Evolutionary conservation across 306 rosid genomes (phyloP), one percentile per base, ranked within the genome.

Genomic region (Neltuma alba): DNA sequence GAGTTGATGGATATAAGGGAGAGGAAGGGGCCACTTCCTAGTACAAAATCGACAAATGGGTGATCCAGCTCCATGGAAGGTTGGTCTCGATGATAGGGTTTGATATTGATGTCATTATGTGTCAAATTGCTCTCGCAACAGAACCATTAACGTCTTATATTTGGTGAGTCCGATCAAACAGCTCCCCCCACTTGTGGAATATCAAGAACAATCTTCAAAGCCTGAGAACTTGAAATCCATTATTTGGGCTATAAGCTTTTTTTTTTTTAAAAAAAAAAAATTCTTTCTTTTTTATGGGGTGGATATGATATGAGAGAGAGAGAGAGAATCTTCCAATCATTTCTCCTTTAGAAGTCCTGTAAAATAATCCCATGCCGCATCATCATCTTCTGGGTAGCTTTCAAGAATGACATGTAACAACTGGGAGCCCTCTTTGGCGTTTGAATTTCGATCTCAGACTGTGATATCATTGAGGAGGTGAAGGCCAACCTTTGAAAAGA

Each of bases 221-320:
- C 70, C 74, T 62, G n/a, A 63, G 14, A 83, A 62, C 76, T 81
- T 60, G 10, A 60, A 76, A 76, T 57, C 44, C 62, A 27, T 63
- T 45, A 20, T 30, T 28, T 30, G 70, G 54, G 62, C 74, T 42
- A 36, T 62, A 48, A 30, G 68, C 70, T 82, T 67, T 77, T 80
- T 9, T 80, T 31, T 63, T 63, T n/a, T n/a, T n/a, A n/a, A n/a
- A n/a, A 16, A 10, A 10, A 42, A 42, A 42, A 13, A 42, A 42
- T 62, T 15, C 20, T 48, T 18, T 62, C 2, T 31, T 20, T 52
- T 52, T n/a, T 20, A 7, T 20, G 27, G 68, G 40, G 14, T 36
- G 73, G 74, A 40, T 74, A 79, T 90, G 91, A 82, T 84, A 82
- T 86, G 86, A 87, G 73, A 79, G 82, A 77, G 80, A 48, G 23